Percentiles rank a stretch among this genome's conserved stretches.
phyloP scores from a whole-genome alignment of 148 eudicot species.

The Amaranthus palmeri region DNA sequence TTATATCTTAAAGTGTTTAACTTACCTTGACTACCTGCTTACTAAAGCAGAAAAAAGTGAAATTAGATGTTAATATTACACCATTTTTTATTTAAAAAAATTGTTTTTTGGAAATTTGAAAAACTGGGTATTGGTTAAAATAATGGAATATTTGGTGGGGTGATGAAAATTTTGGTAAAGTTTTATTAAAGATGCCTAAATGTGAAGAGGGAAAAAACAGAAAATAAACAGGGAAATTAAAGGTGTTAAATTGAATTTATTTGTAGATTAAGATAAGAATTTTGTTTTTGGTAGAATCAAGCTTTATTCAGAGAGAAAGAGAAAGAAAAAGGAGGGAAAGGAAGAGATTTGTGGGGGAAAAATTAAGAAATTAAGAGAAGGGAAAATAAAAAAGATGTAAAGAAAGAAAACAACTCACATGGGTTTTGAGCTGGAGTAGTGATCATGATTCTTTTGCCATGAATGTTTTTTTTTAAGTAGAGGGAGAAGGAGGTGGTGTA shows the following conservation, averaged over 20 bases:
- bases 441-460: constrained; percentile 66
- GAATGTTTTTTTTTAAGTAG: constrained; percentile 30
- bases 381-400: not conserved
- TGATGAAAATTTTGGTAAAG: constrained; percentile 13
- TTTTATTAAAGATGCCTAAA: constrained; percentile 3
- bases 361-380: constrained; percentile 21
- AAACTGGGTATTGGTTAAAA: constrained; percentile 15
- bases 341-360: not conserved
- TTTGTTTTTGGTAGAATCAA: constrained; percentile 22
- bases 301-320: constrained; percentile 9
- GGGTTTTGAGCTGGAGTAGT: constrained; percentile 55
- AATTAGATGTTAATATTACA: not conserved
- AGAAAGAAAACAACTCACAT: constrained; percentile 49
- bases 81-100: constrained; percentile 1
- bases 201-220: not conserved
- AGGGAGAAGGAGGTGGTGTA: constrained; percentile 20
- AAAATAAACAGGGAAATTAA: not conserved
- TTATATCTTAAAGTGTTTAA: constrained; percentile 14
- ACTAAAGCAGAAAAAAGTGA: not conserved
- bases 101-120: not conserved
- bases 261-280: constrained; percentile 14
- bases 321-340: not conserved
- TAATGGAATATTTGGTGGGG: constrained; percentile 15
- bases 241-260: not conserved
- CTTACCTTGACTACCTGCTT: not conserved